Evolutionary conservation across 768 basidiomycete species (phyloP).

Genomic region (Serendipita indica): DNA sequence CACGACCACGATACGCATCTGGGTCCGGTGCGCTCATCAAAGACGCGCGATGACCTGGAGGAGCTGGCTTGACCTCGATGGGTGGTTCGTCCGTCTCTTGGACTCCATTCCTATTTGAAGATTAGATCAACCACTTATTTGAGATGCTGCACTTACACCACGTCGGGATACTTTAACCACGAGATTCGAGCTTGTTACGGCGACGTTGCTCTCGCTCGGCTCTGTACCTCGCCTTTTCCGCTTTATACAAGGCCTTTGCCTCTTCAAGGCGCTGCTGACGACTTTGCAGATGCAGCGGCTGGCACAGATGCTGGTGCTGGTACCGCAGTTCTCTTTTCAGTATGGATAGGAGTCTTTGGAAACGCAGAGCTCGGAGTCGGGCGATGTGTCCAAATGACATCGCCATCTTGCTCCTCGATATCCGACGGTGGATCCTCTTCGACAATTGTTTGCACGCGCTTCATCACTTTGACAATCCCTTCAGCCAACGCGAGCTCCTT

Average conservation of each 20-base stretch:
- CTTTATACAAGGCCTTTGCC: conserved; percentile 9
- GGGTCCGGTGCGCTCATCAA: conserved; percentile 3
- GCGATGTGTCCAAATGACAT: conserved; percentile 6
- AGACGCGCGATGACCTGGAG: neutral
- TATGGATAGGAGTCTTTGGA: too few species aligned
- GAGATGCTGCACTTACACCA: neutral
- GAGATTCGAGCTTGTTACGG: neutral
- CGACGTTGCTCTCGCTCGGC: neutral
- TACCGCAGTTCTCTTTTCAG: too few species aligned
- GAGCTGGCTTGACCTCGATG: neutral
- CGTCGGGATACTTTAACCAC: conserved; percentile 1
- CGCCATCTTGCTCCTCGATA: neutral
- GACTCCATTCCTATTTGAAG: neutral
- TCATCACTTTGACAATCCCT: neutral
- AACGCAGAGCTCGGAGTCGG: too few species aligned
- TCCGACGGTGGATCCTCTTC: neutral
- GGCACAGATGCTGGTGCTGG: neutral
- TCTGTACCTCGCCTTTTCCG: conserved; percentile 3
- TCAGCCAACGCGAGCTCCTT: neutral
- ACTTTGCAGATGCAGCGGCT: neutral
- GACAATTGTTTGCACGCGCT: neutral
- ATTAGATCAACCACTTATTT: neutral
- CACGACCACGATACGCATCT: too few species aligned
- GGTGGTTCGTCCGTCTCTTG: neutral
- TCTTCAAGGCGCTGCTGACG: conserved; percentile 1